Evolutionary conservation across 208 protist species (phyloP).

Genomic region (Leptomonas seymouri): DNA sequence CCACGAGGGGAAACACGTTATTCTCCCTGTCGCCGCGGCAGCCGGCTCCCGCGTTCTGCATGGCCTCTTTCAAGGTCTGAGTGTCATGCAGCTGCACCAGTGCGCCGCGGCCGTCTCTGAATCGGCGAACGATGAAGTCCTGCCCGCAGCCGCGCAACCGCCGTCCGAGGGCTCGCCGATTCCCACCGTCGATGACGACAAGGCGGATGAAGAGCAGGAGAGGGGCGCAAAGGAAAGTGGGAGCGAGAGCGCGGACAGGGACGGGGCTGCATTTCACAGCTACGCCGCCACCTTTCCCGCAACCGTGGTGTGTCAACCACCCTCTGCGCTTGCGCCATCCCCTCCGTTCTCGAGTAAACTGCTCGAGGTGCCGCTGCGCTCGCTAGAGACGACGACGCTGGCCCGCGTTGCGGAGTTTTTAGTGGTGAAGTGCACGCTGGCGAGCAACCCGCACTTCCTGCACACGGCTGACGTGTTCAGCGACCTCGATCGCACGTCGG

Average conservation of each 20-base stretch:
- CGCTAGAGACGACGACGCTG: conserved; percentile 41
- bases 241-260: no score
- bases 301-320: conserved; percentile 15
- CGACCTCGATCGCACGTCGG: conserved; percentile 35
- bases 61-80: conserved; percentile 58
- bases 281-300: conserved; percentile 27
- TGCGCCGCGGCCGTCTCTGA: conserved; percentile 4
- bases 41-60: conserved; percentile 53
- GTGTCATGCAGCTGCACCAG: conserved; percentile 32
- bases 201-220: neutral
- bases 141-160: neutral
- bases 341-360: conserved; percentile 5
- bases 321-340: neutral
- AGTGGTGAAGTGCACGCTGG: conserved; percentile 40
- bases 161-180: neutral
- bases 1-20: conserved; percentile 49
- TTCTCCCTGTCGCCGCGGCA: conserved; percentile 61
- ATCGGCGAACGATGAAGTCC: neutral
- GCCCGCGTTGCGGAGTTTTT: conserved; percentile 45
- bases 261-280: conserved; percentile 17
- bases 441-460: conserved; percentile 24
- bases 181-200: conserved; percentile 3
- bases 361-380: conserved; percentile 37
- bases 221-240: no score
- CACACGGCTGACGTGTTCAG: conserved; percentile 35